phyloP scores from a whole-genome alignment of 768 basidiomycete genomes.

The Paxillus involutus region DNA sequence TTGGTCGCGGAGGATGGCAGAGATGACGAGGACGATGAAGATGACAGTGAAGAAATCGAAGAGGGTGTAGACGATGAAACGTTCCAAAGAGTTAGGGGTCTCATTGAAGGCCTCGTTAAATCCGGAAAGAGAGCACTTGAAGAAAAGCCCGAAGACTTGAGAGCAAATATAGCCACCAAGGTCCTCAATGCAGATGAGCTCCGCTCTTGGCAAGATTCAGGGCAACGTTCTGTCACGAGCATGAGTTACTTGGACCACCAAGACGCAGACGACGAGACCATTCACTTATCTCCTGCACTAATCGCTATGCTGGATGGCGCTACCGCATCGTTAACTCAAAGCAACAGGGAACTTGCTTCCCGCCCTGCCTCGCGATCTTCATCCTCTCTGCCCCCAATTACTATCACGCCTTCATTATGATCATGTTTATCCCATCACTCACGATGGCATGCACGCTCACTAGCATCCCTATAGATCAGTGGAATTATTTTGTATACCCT shows the following conservation, averaged over 20 bases:
- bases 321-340: constrained; percentile 20
- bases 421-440: constrained; percentile 1
- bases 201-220: constrained; percentile 52
- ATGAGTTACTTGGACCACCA: constrained; percentile 16
- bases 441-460: constrained; percentile 8
- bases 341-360: constrained; percentile 26
- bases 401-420: constrained; percentile 40
- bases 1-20: constrained; percentile 41
- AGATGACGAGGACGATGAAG: constrained; percentile 37
- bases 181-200: constrained; percentile 76
- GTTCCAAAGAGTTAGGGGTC: constrained; percentile 61
- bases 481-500: constrained; percentile 27
- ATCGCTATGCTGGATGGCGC: constrained; percentile 20
- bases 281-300: constrained; percentile 17
- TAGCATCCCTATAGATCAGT: constrained; percentile 24
- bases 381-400: constrained; percentile 40
- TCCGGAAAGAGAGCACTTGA: constrained; percentile 64
- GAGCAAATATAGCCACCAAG: constrained; percentile 50
- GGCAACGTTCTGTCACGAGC: constrained; percentile 16
- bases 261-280: constrained; percentile 25
- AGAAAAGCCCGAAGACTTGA: constrained; percentile 52
- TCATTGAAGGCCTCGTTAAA: constrained; percentile 63
- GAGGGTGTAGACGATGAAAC: constrained; percentile 48
- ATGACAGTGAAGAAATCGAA: constrained; percentile 42
- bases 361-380: constrained; percentile 12